Conservation (phyloP, 257 asterid species). For the Nicotiana sylvestris region DNA sequence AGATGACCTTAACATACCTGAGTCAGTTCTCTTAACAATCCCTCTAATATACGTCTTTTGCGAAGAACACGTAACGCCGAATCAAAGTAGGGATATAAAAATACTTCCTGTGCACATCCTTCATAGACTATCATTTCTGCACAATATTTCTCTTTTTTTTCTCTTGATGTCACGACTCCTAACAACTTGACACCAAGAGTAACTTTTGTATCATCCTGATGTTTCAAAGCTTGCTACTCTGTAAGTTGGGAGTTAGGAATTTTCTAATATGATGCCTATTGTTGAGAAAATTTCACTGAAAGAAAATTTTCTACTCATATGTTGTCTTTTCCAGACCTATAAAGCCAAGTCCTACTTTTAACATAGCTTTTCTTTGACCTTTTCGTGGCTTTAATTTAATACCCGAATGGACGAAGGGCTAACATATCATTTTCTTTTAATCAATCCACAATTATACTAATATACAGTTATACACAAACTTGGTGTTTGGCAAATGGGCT, state of each 20-base stretch:
- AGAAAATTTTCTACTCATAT: background rate
- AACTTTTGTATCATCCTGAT: background rate
- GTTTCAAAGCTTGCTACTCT: background rate
- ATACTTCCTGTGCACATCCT: too few relatives aligned
- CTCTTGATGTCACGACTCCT: background rate
- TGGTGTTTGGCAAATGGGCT: too few relatives aligned
- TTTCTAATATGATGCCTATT: background rate
- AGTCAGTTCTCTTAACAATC: too few relatives aligned
- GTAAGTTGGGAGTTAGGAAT: background rate
- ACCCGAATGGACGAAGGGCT: too few relatives aligned
- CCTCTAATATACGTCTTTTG: too few relatives aligned
- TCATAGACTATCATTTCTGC: background rate
- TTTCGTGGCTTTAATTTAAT: background rate
- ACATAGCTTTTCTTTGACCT: background rate
- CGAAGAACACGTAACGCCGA: too few relatives aligned
- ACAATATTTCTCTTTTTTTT: background rate
- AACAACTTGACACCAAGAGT: background rate
- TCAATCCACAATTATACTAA: too few relatives aligned
- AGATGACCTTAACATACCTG: too few relatives aligned
- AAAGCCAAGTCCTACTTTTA: constrained; percentile 4
- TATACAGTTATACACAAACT: too few relatives aligned
- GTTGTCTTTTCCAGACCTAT: background rate
- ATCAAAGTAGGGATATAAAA: too few relatives aligned
- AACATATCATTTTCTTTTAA: too few relatives aligned
- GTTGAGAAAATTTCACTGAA: background rate